Conservation (phyloP, 2,329 filamentous ascomycete species). For the Trichoderma atrobrunneum region DNA sequence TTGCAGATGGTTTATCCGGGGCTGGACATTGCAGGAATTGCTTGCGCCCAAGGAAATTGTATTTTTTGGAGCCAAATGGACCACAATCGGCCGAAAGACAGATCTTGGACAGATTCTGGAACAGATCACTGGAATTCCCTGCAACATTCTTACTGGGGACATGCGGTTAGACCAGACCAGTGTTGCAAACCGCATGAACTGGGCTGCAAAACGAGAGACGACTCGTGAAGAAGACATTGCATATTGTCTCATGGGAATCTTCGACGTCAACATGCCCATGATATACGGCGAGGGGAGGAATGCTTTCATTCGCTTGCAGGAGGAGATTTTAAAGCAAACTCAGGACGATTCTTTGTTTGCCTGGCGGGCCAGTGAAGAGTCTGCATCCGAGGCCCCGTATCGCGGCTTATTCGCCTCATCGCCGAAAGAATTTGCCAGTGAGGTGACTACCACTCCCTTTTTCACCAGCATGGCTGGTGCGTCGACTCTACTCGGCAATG, state of each 20-base stretch:
- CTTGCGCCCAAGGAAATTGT: background rate
- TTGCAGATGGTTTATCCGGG: background rate
- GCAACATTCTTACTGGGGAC: background rate
- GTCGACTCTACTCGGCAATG: background rate
- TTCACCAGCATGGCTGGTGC: background rate
- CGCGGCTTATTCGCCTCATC: background rate
- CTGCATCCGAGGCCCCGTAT: background rate
- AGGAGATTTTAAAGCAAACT: background rate
- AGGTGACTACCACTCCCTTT: background rate
- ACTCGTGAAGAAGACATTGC: background rate
- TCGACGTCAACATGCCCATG: background rate
- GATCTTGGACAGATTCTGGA: background rate
- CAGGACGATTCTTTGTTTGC: background rate
- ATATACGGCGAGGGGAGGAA: background rate
- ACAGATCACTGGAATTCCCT: background rate
- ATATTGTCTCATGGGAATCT: background rate
- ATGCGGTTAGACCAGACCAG: background rate
- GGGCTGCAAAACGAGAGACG: background rate
- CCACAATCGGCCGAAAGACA: background rate
- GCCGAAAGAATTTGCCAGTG: background rate
- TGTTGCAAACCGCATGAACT: background rate
- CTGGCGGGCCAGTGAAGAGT: background rate
- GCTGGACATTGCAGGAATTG: background rate
- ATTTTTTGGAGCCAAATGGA: background rate
- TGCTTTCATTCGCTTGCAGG: background rate